phyloP scores from a whole-genome alignment of 2,329 filamentous ascomycete genomes.

The Zopfia rhizophila region DNA sequence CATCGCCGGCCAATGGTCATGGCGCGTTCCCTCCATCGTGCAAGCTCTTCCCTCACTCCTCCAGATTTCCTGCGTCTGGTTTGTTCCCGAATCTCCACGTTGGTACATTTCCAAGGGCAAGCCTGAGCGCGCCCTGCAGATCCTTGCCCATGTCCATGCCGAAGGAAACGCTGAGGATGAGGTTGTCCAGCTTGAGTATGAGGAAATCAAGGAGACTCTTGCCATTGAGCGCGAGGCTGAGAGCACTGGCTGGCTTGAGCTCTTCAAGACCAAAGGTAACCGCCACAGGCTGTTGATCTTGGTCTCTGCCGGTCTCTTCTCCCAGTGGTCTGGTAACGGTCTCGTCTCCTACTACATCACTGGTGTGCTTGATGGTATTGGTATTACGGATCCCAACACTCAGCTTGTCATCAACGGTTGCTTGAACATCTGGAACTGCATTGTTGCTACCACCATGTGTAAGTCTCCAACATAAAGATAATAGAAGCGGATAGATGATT shows the following conservation, averaged over 20 bases:
- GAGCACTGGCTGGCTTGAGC: conserved; percentile 55
- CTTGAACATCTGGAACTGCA: conserved; percentile 70
- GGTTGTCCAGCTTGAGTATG: conserved; percentile 58
- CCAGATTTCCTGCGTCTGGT: conserved; percentile 53
- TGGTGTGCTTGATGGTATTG: conserved; percentile 46
- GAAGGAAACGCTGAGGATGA: conserved; percentile 59
- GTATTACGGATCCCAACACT: conserved; percentile 45
- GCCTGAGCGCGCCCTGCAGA: conserved; percentile 66
- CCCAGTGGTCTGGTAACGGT: conserved; percentile 60
- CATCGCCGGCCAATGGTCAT: conserved; percentile 60
- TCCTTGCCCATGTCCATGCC: conserved; percentile 70
- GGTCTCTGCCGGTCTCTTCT: conserved; percentile 65
- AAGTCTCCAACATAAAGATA: conserved; percentile 5
- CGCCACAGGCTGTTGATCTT: conserved; percentile 65
- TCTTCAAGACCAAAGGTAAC: conserved; percentile 63
- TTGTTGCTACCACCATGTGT: conserved; percentile 61
- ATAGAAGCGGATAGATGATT: not conserved
- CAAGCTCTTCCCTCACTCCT: conserved; percentile 59
- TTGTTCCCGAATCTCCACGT: conserved; percentile 68
- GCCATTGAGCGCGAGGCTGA: conserved; percentile 60
- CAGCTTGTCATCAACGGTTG: conserved; percentile 56
- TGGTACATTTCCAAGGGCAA: conserved; percentile 72
- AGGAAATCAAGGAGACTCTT: conserved; percentile 63
- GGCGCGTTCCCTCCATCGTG: conserved; percentile 64
- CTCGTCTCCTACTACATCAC: conserved; percentile 54